A percentile compares a stretch with the other conserved stretches of the same genome.
Evolutionary conservation across 192 early-diverging fungal species (phyloP).

Genomic region (Lobulomyces angularis): DNA sequence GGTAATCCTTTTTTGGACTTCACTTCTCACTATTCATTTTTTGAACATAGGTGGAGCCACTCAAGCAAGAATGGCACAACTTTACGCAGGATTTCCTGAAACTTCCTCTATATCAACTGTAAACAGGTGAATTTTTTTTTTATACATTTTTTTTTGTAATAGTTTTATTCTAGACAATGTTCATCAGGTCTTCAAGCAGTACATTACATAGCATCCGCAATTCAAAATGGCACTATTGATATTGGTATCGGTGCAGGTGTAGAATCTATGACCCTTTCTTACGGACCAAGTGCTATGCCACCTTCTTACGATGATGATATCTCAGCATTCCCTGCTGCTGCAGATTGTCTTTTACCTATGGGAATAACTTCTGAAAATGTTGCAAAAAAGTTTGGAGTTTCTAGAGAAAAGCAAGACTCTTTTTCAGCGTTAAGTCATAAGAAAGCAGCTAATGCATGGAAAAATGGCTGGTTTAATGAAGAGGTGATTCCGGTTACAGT

Average conservation of each 20-base stretch:
- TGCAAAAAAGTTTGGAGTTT: conserved; percentile 69
- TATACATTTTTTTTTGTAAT: no score
- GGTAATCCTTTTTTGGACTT: no score
- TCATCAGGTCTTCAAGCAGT: conserved; percentile 84
- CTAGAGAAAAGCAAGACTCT: conserved; percentile 79
- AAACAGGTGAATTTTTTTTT: no score
- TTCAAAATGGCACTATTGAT: conserved; percentile 79
- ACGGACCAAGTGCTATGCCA: conserved; percentile 68
- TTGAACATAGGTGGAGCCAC: conserved; percentile 85
- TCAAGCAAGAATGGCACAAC: conserved; percentile 77
- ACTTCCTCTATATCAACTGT: conserved; percentile 66
- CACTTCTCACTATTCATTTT: no score
- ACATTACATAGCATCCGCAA: conserved; percentile 72
- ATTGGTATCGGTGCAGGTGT: conserved; percentile 90
- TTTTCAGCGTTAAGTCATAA: conserved; percentile 78
- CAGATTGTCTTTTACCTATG: conserved; percentile 68
- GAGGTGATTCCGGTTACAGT: conserved; percentile 81
- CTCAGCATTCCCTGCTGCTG: conserved; percentile 52
- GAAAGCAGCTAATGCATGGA: conserved; percentile 74
- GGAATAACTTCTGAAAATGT: conserved; percentile 96
- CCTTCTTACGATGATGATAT: conserved; percentile 62
- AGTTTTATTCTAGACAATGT: no score
- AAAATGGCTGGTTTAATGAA: conserved; percentile 76
- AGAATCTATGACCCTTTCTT: conserved; percentile 86
- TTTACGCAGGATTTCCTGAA: conserved; percentile 83